These are phyloP conservation scores for Thelephora terrestris DNA, from an alignment of 1,284 basidiomycete species.

Conservation along the genomic window DNA sequence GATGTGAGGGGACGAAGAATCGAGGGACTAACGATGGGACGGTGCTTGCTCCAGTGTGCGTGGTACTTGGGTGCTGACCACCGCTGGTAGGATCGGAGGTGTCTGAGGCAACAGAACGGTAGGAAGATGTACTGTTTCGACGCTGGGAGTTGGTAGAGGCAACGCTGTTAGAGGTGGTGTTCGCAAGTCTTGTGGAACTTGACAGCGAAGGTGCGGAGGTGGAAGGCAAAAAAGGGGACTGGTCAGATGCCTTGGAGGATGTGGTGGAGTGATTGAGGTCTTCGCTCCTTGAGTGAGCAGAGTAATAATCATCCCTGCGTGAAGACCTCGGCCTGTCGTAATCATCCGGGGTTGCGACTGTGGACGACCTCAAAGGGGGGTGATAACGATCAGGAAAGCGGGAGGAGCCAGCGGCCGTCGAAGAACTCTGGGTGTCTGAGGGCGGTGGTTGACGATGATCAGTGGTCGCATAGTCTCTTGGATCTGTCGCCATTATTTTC, in stretches of 20 bases:
- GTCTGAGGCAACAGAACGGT: slow-evolving; percentile 3
- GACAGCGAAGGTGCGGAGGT: slow-evolving; percentile 33
- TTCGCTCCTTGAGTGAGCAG: slow-evolving; percentile 50
- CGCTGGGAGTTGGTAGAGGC: slow-evolving; percentile 13
- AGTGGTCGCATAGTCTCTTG: neutral
- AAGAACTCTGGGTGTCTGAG: slow-evolving; percentile 9
- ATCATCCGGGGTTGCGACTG: slow-evolving; percentile 41
- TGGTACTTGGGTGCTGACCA: slow-evolving; percentile 21
- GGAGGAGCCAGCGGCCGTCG: slow-evolving; percentile 16
- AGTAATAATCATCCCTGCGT: slow-evolving; percentile 21
- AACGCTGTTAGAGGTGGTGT: slow-evolving; percentile 23
- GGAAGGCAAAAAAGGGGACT: slow-evolving; percentile 36
- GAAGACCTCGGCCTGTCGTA: slow-evolving; percentile 31
- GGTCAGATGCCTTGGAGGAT: slow-evolving; percentile 40
- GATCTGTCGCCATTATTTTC: too few relatives aligned
- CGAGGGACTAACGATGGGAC: slow-evolving; percentile 33
- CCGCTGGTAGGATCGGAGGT: slow-evolving; percentile 7
- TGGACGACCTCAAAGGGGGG: slow-evolving; percentile 51
- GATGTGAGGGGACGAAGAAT: slow-evolving; percentile 14
- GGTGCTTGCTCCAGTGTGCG: slow-evolving; percentile 26
- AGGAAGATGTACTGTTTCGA: slow-evolving; percentile 14
- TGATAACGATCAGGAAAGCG: slow-evolving; percentile 39
- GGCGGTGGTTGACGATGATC: slow-evolving; percentile 1
- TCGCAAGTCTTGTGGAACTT: slow-evolving; percentile 31
- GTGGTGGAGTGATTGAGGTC: slow-evolving; percentile 55